Evolutionary conservation across 108 stramenopile species (phyloP).

Genomic region (Aurantiochytrium sp.): DNA sequence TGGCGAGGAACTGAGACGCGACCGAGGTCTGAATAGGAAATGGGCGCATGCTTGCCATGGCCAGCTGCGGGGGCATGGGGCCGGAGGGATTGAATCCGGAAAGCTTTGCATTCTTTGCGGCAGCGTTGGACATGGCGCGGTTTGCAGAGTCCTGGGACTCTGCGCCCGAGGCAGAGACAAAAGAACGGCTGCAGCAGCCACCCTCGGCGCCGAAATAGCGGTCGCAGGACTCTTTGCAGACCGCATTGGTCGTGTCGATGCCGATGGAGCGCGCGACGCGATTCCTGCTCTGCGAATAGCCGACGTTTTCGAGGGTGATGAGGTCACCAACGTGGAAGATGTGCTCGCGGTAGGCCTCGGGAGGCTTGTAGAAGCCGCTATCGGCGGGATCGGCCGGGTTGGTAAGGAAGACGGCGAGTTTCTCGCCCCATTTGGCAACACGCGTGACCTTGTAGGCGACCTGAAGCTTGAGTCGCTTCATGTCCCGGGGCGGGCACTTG

Average conservation of each 20-base stretch:
- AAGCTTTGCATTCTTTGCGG: no score
- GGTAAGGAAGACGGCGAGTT: constrained; percentile 6
- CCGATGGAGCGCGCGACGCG: neutral
- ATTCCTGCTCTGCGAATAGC: neutral
- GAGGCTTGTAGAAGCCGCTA: constrained; percentile 10
- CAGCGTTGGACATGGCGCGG: neutral
- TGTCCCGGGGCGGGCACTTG: constrained; percentile 10
- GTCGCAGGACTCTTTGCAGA: neutral
- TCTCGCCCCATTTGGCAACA: constrained; percentile 13
- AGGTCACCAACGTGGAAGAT: constrained; percentile 8
- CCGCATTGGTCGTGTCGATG: neutral
- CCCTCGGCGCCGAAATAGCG: neutral
- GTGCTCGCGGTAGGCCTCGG: neutral
- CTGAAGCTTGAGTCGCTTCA: neutral
- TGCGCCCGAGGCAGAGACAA: neutral
- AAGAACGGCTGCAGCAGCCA: neutral
- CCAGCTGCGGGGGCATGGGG: no score
- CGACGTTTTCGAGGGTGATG: neutral
- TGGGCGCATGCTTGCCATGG: no score
- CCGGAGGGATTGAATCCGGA: no score
- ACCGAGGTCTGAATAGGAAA: no score
- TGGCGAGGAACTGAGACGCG: no score
- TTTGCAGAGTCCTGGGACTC: neutral
- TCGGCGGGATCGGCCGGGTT: neutral
- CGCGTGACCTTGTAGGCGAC: neutral